Evolutionary conservation across 2,329 filamentous ascomycete genomes (phyloP).

Genomic region (Nakataea oryzae): DNA sequence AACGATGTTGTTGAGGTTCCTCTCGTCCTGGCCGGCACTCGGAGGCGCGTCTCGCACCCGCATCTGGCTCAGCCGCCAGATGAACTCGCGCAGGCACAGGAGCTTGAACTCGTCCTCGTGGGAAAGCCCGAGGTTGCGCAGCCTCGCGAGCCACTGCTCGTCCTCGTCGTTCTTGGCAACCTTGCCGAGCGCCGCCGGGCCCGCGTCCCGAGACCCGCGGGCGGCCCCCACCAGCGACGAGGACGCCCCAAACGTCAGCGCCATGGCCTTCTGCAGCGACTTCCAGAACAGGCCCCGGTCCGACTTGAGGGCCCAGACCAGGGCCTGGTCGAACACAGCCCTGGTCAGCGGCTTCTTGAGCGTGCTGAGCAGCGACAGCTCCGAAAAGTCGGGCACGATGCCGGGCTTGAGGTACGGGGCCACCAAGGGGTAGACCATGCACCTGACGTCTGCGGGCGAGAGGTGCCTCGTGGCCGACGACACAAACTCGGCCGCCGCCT

Average conservation of each 20-base stretch:
- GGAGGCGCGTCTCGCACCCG: slow-evolving; percentile 42
- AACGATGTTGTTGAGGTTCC: slow-evolving; percentile 57
- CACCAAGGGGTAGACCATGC: slow-evolving; percentile 72
- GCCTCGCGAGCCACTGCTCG: slow-evolving; percentile 78
- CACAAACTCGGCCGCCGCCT: slow-evolving; percentile 78
- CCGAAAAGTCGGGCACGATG: slow-evolving; percentile 55
- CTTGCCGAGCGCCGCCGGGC: slow-evolving; percentile 47
- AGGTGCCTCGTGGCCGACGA: slow-evolving; percentile 66
- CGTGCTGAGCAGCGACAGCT: slow-evolving; percentile 66
- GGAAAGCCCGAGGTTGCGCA: slow-evolving; percentile 74
- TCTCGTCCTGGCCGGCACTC: slow-evolving; percentile 16
- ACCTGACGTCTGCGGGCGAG: slow-evolving; percentile 70
- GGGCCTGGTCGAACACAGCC: slow-evolving; percentile 71
- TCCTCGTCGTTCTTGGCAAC: slow-evolving; percentile 80
- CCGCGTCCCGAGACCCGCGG: slow-evolving; percentile 36
- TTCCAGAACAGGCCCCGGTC: slow-evolving; percentile 87
- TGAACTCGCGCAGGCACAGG: slow-evolving; percentile 76
- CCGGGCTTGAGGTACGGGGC: slow-evolving; percentile 71
- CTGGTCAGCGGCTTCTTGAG: slow-evolving; percentile 74
- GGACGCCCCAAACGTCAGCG: slow-evolving; percentile 53
- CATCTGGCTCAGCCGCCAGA: slow-evolving; percentile 74
- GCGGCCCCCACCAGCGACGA: slow-evolving; percentile 29
- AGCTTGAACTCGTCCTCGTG: slow-evolving; percentile 84
- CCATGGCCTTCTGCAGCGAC: slow-evolving; percentile 55
- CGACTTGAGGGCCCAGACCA: slow-evolving; percentile 74